These are phyloP conservation scores for Sanghuangporus sanghuang DNA, from an alignment of 1,284 basidiomycete species.

Conservation along the genomic window DNA sequence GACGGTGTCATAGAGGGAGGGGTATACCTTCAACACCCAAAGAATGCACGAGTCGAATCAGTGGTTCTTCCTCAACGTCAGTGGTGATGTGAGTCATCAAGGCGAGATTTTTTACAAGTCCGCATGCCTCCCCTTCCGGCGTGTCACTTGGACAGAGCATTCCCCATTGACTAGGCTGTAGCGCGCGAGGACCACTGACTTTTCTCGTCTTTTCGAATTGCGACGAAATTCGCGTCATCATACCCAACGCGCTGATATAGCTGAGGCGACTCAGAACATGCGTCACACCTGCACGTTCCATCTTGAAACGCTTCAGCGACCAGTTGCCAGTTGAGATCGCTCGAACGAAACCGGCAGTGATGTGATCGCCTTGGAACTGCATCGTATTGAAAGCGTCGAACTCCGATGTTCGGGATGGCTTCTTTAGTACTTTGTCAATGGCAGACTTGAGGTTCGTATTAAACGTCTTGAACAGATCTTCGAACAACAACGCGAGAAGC, in stretches of 20 bases:
- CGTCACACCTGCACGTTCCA: constrained; percentile 98
- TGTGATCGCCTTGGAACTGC: constrained; percentile 84
- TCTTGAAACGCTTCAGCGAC: constrained; percentile 99
- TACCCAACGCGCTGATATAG: constrained; percentile 97
- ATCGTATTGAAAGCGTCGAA: constrained; percentile 96
- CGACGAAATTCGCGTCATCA: constrained; percentile 99
- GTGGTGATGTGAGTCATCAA: constrained; percentile 99
- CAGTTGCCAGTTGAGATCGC: constrained; percentile 99
- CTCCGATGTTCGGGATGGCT: constrained; percentile 90
- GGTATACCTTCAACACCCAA: constrained; percentile 86
- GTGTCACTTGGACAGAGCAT: constrained; percentile 99
- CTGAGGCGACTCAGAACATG: constrained; percentile 94
- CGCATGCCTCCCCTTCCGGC: constrained; percentile 99
- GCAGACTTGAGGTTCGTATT: constrained; percentile 94
- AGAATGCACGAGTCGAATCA: constrained; percentile 87
- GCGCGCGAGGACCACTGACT: constrained; percentile 94
- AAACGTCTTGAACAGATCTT: constrained; percentile 99
- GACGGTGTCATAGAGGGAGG: constrained; percentile 6
- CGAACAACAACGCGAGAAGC: constrained; percentile 91
- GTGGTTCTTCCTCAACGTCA: constrained; percentile 95
- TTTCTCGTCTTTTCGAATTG: constrained; percentile 99
- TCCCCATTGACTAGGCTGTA: constrained; percentile 99
- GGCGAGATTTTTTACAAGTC: constrained; percentile 97
- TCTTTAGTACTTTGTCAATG: constrained; percentile 98
- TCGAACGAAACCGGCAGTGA: constrained; percentile 94